Conservation (phyloP, 805 yeast genomes). For the Myxozyma udenii region DNA sequence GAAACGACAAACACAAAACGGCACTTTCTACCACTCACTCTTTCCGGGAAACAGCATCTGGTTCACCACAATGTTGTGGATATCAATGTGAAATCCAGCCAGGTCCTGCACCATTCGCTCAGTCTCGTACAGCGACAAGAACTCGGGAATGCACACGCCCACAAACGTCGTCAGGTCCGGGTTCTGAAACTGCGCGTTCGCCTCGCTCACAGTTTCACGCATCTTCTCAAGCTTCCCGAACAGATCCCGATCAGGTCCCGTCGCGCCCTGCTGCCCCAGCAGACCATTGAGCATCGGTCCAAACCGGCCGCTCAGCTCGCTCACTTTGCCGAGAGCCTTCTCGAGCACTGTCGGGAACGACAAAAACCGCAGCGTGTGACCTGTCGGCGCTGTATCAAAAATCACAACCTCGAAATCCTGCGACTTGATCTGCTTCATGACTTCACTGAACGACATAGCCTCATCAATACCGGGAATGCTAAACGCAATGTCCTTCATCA, state of each 20-base stretch:
- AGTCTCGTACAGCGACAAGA: conserved; percentile 91
- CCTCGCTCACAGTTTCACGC: conserved; percentile 77
- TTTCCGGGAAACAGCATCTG: conserved; percentile 81
- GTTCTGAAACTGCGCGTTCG: conserved; percentile 89
- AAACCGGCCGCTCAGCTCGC: conserved; percentile 77
- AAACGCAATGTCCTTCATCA: conserved; percentile 88
- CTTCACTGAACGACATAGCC: conserved; percentile 96
- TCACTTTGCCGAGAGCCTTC: conserved; percentile 79
- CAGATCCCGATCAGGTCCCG: conserved; percentile 60
- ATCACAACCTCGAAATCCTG: conserved; percentile 79
- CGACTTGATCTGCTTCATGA: conserved; percentile 88
- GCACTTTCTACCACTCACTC: conserved; percentile 35
- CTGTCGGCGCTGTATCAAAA: conserved; percentile 99
- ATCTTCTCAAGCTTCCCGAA: conserved; percentile 74
- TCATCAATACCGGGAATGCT: conserved; percentile 98
- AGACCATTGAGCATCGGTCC: conserved; percentile 78
- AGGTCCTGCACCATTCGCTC: conserved; percentile 97
- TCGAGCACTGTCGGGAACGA: conserved; percentile 92
- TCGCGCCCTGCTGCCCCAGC: conserved; percentile 55
- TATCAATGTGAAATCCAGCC: conserved; percentile 92
- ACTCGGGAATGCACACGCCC: conserved; percentile 97
- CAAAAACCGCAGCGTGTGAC: conserved; percentile 92
- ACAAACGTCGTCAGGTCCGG: conserved; percentile 91
- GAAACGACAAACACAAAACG: neutral
- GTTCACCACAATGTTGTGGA: conserved; percentile 91